Evolutionary conservation across 192 early-diverging fungal genomes (phyloP).

Genomic region (Backusella tuberculispora): DNA sequence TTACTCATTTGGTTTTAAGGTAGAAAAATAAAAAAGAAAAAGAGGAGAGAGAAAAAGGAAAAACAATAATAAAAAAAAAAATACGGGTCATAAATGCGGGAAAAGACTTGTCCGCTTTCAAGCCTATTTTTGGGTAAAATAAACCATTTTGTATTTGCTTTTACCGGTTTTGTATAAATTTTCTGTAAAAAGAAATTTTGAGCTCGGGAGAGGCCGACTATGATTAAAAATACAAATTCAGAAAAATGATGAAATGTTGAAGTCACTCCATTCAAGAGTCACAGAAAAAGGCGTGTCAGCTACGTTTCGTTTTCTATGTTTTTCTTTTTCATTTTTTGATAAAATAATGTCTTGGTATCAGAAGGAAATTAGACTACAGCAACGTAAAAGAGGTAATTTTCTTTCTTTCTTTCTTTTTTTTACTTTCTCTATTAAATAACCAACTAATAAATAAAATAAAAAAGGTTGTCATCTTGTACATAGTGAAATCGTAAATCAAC

Average conservation of each 20-base stretch:
- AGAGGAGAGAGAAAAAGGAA: neutral
- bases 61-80: neutral
- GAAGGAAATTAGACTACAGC: conserved; percentile 58
- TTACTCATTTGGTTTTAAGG: neutral
- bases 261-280: neutral
- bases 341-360: conserved; percentile 73
- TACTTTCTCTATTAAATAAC: neutral
- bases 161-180: conserved; percentile 1
- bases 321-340: conserved; percentile 57
- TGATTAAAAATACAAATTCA: neutral
- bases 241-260: neutral
- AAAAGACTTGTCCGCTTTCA: conserved; percentile 2
- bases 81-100: neutral
- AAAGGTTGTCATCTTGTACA: conserved; percentile 80
- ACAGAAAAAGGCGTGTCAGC: neutral
- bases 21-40: neutral
- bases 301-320: conserved; percentile 37
- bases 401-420: too few species aligned
- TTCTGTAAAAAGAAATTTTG: neutral
- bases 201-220: neutral
- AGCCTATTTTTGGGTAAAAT: conserved; percentile 5
- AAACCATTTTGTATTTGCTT: neutral
- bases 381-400: conserved; percentile 49
- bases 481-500: conserved; percentile 62
- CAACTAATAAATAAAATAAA: neutral